Base-by-base conservation (phyloP, 805 yeast species). In the Dipodascus albidus region DNA sequence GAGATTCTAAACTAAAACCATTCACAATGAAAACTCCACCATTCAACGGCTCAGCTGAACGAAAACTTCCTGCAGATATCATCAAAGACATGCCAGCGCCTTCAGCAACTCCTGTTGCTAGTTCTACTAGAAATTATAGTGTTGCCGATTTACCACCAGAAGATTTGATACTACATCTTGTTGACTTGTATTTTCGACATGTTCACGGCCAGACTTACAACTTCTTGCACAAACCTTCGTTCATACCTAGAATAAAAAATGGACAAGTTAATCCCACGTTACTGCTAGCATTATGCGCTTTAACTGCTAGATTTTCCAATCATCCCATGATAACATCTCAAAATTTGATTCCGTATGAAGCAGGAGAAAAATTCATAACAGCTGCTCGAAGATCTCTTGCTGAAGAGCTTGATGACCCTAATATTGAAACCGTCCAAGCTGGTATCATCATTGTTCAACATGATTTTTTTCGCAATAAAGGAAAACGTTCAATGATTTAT, bases 401-500 rank as follows among this genome's bases (percentile, higher is more conserved):
- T 23, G 23, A 42, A 14, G 58, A 61, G 51, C 33, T 56, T 33
- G 68, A 66, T 47, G 60, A 59, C 22, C 70, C 70, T 8, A 56
- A 60, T 14, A 52, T 68, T 9, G 70, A 67, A 51, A 64, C 66
- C 4, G 62, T 67, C 2, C 70, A 68, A 53, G 70, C 71, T 2
- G 44, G 65, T 47, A 58, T 66, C 22, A 59, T 63, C 24, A 56
- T 67, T 48, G 64, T 67, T 6, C 65, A 68, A 51, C 66, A 67
- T 55, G 71, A 67, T 54, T 67, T 67, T 53, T 66, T 68, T 51
- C 56, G 63, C 8, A 47, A 61, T 49, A 59, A 62, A 22, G 70
- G 69, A 6, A 65, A 64, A n/a, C 60, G 64, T 49, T 64, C 68
- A 14, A 65, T 69, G 57, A 67, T 67, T n/a, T 67, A 65, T 50